Conservation (phyloP, 305 asterid genomes). For the Fraxinus floribunda region DNA sequence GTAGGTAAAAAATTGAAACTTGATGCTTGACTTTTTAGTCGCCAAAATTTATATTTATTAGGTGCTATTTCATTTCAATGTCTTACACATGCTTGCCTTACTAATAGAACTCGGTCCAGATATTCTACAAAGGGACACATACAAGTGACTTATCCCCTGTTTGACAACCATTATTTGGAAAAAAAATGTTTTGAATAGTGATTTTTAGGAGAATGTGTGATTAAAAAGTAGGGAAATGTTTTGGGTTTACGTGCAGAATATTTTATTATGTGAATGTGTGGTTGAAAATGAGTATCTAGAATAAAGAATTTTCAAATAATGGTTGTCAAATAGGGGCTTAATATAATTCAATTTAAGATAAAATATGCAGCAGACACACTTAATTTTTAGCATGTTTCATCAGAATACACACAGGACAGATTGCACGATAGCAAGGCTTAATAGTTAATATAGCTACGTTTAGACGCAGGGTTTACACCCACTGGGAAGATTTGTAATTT, state of each 20-base stretch:
- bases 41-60: background rate
- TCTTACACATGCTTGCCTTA: background rate
- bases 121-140: background rate
- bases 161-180: background rate
- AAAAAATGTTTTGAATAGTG: background rate
- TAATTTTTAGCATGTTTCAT: background rate
- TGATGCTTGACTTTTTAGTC: background rate
- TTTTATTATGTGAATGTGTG: background rate
- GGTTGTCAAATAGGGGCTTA: background rate
- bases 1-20: background rate
- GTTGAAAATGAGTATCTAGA: background rate
- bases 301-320: too few relatives aligned
- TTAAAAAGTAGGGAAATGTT: background rate
- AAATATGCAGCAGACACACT: background rate
- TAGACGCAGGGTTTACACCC: background rate
- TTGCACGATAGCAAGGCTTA: background rate
- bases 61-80: background rate
- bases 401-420: background rate
- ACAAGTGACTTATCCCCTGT: background rate
- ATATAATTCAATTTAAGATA: background rate
- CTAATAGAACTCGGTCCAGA: background rate
- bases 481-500: background rate
- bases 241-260: background rate
- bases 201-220: background rate
- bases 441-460: background rate